Base-by-base conservation (phyloP, 2,329 filamentous ascomycete species). In the Leptographium wingfieldii region DNA sequence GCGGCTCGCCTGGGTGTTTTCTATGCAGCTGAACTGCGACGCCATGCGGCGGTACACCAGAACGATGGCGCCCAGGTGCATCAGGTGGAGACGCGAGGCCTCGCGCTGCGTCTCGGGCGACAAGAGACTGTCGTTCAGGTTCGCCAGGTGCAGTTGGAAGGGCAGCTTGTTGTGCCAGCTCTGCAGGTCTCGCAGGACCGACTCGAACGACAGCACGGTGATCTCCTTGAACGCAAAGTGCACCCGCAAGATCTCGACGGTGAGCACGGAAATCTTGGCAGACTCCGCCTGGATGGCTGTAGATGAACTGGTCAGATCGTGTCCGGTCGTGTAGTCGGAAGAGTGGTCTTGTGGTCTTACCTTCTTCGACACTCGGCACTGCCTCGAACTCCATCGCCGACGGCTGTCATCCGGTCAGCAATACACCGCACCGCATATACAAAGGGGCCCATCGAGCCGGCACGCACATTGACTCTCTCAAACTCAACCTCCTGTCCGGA, bases 1-100 rank as follows among this genome's bases (percentile, higher is more conserved):
- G 3, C 40, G 40, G 55, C 33, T 54, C 3, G 29, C 12, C 25
- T 53, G 55, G 27, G 48, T 46, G n/a, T 55, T 54, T 12, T 19
- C 27, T 9, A 52, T 12, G 27, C 60, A 62, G 19, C 65, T 61
- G 22, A 66, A 66, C 51, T 70, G 68, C 5, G 67, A 65, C 1
- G 64, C 66, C 40, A 71, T 65, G 19, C 69, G 65, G 3, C 70
- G 68, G 55, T 72, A 71, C 1, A 71, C 61, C 1, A 72, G 66
- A 38, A 72, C 67, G 58, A 66, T 63, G 11, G 69, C 68, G 3
- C 69, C 70, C 4, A 69, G 63, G 48, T 72, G 69, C 1, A 72
- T 64, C 0, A 72, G 65, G 48, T 72, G 69, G 1, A 70, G 63
- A 56, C 71, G 66, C 56, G 65, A 69, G 11, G 68, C 64, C 3